These are phyloP conservation scores for Amauroascus niger DNA, from an alignment of 2,329 filamentous ascomycete species.

Conservation along the genomic window DNA sequence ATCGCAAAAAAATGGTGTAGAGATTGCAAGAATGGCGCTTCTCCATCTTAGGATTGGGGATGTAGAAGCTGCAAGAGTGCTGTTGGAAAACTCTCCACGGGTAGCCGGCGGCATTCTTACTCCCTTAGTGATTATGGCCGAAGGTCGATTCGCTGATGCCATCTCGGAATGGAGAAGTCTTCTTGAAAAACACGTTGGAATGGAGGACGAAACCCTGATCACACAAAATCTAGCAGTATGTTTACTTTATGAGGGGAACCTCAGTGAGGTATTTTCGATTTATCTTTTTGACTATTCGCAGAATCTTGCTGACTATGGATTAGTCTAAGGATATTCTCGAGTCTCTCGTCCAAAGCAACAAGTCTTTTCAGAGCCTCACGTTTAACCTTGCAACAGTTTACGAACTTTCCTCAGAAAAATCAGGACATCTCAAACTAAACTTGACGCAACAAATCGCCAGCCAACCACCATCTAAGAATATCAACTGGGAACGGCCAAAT, in stretches of 20 bases:
- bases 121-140: conserved; percentile 67
- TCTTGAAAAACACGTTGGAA: conserved; percentile 36
- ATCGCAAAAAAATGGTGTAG: conserved; percentile 25
- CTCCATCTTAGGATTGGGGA: conserved; percentile 74
- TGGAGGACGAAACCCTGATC: conserved; percentile 55
- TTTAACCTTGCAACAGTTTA: conserved; percentile 90
- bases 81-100: conserved; percentile 33
- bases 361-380: conserved; percentile 66
- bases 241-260: conserved; percentile 67
- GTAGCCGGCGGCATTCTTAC: conserved; percentile 29
- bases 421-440: conserved; percentile 57
- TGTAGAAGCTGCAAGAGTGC: conserved; percentile 53
- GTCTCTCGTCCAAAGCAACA: conserved; percentile 50
- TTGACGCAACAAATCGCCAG: conserved; percentile 61
- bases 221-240: conserved; percentile 77
- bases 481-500: conserved; percentile 61
- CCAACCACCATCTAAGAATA: conserved; percentile 44
- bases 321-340: conserved; percentile 60
- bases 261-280: conserved; percentile 53
- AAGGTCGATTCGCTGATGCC: conserved; percentile 61
- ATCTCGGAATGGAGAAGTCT: conserved; percentile 51
- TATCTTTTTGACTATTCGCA: background rate
- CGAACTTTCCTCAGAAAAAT: conserved; percentile 75
- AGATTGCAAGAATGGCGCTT: conserved; percentile 45
- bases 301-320: conserved; percentile 8